Base-by-base conservation (phyloP, 2,329 filamentous ascomycete genomes). In the Chrysoporthe deuterocubensis region DNA sequence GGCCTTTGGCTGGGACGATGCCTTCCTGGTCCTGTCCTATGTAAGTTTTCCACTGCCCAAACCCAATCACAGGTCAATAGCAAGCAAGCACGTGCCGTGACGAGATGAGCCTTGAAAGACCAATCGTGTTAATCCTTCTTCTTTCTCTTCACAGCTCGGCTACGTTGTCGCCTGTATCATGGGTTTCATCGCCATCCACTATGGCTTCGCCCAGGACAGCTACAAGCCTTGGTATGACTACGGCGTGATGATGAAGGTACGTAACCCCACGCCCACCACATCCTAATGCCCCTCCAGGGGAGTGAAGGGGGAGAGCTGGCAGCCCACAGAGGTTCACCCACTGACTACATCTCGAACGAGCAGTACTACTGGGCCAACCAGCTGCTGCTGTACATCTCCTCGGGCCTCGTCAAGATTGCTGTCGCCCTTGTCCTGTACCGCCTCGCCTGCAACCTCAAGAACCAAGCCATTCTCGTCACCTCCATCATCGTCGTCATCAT, bases 391-490 rank as follows among this genome's bases (percentile, higher is more conserved):
- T 78, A 78, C 63, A 73, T 78, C 62, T 73, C 75, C 6, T 75
- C 76, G 6, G 76, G 76, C 8, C 62, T 78, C 2, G 73, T 77
- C 21, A 78, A 77, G 70, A 59, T 77, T 46, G 76, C 76, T 8
- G 76, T 77, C 13, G 76, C 75, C 3, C 71, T 77, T n/a, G 76
- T 78, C 13, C 74, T 78, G 34, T 74, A 74, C 67, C 76, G 76
- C 14, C 71, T 78, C 1, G 71, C 75, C 11, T 67, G 71, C 18
- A 71, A 72, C 0, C 73, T 67, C 54, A 67, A 69, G 3, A 57
- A 76, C 21, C 74, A 74, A 4, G 65, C 70, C 64, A 44, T 73
- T 4, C 67, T 78, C 26, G 68, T 74, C 58, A 68, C 54, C 2
- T 77, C 75, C 1, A 60, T 69, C 43, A 56, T 44, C 4, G 43